Conservation (phyloP, 106 monocot species). For the Alisma plantagoaquatica region DNA sequence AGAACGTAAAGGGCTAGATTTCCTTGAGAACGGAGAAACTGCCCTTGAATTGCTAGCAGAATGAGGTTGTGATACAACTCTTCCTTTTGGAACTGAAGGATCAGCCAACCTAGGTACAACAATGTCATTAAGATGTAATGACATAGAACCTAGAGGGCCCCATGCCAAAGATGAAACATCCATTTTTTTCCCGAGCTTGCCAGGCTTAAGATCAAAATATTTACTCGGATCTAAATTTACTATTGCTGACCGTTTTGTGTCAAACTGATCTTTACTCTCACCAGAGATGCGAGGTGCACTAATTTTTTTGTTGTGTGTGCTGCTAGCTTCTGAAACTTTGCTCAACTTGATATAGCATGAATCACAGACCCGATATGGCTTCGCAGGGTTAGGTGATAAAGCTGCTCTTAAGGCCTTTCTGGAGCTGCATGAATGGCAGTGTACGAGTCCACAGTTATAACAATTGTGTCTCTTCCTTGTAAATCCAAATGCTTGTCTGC, state of each 20-base stretch:
- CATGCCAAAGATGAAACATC: slow-evolving; percentile 33
- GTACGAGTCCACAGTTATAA: slow-evolving; percentile 87
- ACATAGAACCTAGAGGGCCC: slow-evolving; percentile 22
- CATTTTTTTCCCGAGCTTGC: slow-evolving; percentile 59
- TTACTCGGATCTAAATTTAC: slow-evolving; percentile 74
- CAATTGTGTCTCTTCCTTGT: slow-evolving; percentile 89
- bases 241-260: too few relatives aligned
- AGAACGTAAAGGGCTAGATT: slow-evolving; percentile 56
- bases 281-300: slow-evolving; percentile 35
- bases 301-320: slow-evolving; percentile 25
- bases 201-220: slow-evolving; percentile 64
- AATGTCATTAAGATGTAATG: slow-evolving; percentile 50
- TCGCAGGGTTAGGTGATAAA: slow-evolving; percentile 63
- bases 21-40: slow-evolving; percentile 79
- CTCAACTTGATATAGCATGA: slow-evolving; percentile 60
- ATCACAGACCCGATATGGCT: slow-evolving; percentile 88
- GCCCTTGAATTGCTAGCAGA: slow-evolving; percentile 51
- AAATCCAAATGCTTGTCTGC: slow-evolving; percentile 85
- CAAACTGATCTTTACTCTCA: slow-evolving; percentile 56
- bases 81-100: slow-evolving; percentile 25
- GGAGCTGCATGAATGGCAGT: slow-evolving; percentile 76
- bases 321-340: slow-evolving; percentile 34
- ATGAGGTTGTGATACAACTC: slow-evolving; percentile 25
- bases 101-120: slow-evolving; percentile 36
- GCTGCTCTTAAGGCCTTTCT: slow-evolving; percentile 64